These are phyloP conservation scores for Boletellus emodensis DNA, from an alignment of 768 basidiomycete genomes.

Conservation along the genomic window DNA sequence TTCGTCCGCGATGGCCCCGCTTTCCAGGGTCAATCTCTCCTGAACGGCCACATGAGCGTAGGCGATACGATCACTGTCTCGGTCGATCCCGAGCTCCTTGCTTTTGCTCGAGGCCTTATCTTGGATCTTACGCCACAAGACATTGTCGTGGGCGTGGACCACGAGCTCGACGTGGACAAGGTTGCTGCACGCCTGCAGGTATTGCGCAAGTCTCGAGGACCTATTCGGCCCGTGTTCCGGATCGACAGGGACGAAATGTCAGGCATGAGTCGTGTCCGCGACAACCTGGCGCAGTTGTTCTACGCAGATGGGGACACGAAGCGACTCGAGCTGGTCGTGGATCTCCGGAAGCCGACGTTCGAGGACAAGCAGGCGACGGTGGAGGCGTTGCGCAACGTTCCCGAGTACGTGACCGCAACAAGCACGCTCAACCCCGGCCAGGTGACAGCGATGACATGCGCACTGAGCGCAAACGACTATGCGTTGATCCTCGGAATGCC, in stretches of 20 bases:
- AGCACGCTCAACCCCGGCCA: constrained; percentile 68
- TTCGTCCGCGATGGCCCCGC: constrained; percentile 43
- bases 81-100: constrained; percentile 81
- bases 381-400: constrained; percentile 15
- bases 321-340: constrained; percentile 74
- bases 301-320: constrained; percentile 69
- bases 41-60: constrained; percentile 72
- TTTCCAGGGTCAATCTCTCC: constrained; percentile 33
- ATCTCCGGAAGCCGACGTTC: constrained; percentile 70
- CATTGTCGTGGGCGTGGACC: constrained; percentile 81
- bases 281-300: constrained; percentile 88
- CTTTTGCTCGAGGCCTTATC: constrained; percentile 81
- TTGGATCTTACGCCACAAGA: constrained; percentile 59
- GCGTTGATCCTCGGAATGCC: constrained; percentile 96
- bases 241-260: constrained; percentile 93
- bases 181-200: constrained; percentile 40
- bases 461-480: constrained; percentile 80
- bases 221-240: constrained; percentile 52
- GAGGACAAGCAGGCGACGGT: constrained; percentile 27
- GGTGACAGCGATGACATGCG: constrained; percentile 63
- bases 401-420: constrained; percentile 32
- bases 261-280: constrained; percentile 84
- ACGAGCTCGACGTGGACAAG: constrained; percentile 52
- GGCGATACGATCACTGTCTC: constrained; percentile 88
- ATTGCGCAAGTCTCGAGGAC: constrained; percentile 14